Evolutionary conservation across 2,329 filamentous ascomycete species (phyloP).

Genomic region (Hymenoscyphus repandus): DNA sequence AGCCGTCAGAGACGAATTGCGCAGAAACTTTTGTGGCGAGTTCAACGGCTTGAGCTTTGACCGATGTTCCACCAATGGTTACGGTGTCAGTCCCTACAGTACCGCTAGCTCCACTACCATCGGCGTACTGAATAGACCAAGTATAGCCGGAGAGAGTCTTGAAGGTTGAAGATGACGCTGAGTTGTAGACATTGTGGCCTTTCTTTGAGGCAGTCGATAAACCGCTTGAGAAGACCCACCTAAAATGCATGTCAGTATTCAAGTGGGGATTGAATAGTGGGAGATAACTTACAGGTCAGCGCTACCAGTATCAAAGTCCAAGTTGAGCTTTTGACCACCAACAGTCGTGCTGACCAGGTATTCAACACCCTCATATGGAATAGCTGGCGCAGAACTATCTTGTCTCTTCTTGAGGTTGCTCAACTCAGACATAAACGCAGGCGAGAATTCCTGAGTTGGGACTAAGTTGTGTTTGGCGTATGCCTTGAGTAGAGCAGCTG

Average conservation of each 20-base stretch:
- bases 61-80: conserved; percentile 28
- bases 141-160: conserved; percentile 22
- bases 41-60: conserved; percentile 29
- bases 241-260: conserved; percentile 2
- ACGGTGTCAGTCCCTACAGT: conserved; percentile 32
- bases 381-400: conserved; percentile 23
- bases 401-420: conserved; percentile 25
- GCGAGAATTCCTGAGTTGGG: conserved; percentile 24
- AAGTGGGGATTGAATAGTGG: not conserved
- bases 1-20: conserved; percentile 27
- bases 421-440: conserved; percentile 16
- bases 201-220: conserved; percentile 13
- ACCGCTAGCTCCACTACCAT: conserved; percentile 33
- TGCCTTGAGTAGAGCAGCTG: conserved; percentile 28
- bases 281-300: conserved; percentile 27
- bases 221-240: conserved; percentile 30
- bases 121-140: conserved; percentile 30
- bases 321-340: conserved; percentile 28
- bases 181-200: conserved; percentile 21
- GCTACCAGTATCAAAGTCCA: conserved; percentile 30
- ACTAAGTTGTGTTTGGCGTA: conserved; percentile 29
- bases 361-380: conserved; percentile 20
- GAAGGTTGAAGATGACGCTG: conserved; percentile 24
- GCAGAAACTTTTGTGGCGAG: conserved; percentile 28
- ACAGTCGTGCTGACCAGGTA: conserved; percentile 25